phyloP scores from a whole-genome alignment of 2,329 filamentous ascomycete genomes.

The Sporothrix dimorphospora region DNA sequence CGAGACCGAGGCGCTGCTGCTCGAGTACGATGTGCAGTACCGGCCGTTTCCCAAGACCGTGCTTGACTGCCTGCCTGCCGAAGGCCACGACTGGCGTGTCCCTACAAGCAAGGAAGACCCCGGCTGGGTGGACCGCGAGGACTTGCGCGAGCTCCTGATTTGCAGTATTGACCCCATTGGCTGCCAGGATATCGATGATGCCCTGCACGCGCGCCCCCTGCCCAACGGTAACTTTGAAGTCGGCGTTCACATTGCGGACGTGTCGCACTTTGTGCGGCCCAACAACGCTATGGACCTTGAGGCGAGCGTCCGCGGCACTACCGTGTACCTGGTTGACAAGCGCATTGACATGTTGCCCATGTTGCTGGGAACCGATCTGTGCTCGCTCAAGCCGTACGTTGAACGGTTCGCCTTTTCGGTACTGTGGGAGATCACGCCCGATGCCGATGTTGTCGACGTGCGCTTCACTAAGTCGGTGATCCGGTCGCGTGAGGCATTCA shows the following conservation, averaged over 20 bases:
- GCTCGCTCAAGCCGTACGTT: slow-evolving; percentile 96
- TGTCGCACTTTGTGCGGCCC: slow-evolving; percentile 98
- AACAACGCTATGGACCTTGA: slow-evolving; percentile 97
- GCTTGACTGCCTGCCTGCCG: slow-evolving; percentile 84
- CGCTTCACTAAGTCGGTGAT: slow-evolving; percentile 98
- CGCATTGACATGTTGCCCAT: slow-evolving; percentile 99
- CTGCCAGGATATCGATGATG: slow-evolving; percentile 98
- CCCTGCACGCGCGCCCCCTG: slow-evolving; percentile 80
- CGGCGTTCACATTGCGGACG: slow-evolving; percentile 97
- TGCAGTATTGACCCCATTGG: slow-evolving; percentile 97
- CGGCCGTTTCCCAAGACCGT: slow-evolving; percentile 95
- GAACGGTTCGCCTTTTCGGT: slow-evolving; percentile 88
- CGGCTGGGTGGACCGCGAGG: slow-evolving; percentile 83
- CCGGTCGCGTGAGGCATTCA: slow-evolving; percentile 93
- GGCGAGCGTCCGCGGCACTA: slow-evolving; percentile 90
- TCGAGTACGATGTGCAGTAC: slow-evolving; percentile 98
- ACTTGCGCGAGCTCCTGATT: slow-evolving; percentile 82
- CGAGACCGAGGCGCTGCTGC: slow-evolving; percentile 89
- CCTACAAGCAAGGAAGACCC: slow-evolving; percentile 77
- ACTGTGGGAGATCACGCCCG: slow-evolving; percentile 81
- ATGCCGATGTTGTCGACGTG: slow-evolving; percentile 79
- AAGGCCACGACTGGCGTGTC: slow-evolving; percentile 94
- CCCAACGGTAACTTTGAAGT: slow-evolving; percentile 95
- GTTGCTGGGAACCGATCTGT: slow-evolving; percentile 92
- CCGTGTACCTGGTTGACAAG: slow-evolving; percentile 97